A percentile compares a stretch with the other conserved stretches of the same genome.
phyloP scores from a whole-genome alignment of 139 green algal species.

The Gonium pectorale region DNA sequence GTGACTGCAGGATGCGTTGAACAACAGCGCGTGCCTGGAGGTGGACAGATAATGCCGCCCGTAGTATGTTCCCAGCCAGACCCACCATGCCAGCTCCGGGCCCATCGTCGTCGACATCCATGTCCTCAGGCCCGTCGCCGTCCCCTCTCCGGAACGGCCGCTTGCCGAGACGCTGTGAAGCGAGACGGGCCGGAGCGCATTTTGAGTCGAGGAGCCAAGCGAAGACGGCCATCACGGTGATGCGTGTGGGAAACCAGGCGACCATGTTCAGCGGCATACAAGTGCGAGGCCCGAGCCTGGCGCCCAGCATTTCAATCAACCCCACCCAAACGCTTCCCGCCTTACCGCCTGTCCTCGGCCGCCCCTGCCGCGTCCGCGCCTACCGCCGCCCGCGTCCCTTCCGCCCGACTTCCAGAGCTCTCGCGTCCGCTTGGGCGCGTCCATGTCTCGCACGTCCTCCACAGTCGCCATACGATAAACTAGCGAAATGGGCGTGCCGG shows the following conservation, averaged over 20 bases:
- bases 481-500: conserved; percentile 36
- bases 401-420: conserved; percentile 51
- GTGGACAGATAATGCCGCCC: no score
- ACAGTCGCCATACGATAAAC: conserved; percentile 63
- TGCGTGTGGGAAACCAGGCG: no score
- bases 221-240: no score
- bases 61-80: background rate
- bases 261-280: no score
- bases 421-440: conserved; percentile 31
- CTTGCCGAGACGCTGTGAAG: background rate
- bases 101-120: conserved; percentile 27
- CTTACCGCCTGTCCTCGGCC: background rate
- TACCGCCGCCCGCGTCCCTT: background rate
- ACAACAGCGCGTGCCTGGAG: no score
- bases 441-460: conserved; percentile 48
- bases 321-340: no score
- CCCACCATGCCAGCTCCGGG: background rate
- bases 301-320: no score
- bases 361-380: background rate
- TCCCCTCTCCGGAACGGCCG: background rate
- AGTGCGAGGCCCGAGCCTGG: no score
- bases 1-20: no score
- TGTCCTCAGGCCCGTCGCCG: conserved; percentile 1
- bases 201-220: no score
- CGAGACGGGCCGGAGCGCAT: no score